Conservation (phyloP, 192 early-diverging fungal genomes). For the Rhizoclosmatium globosum region DNA sequence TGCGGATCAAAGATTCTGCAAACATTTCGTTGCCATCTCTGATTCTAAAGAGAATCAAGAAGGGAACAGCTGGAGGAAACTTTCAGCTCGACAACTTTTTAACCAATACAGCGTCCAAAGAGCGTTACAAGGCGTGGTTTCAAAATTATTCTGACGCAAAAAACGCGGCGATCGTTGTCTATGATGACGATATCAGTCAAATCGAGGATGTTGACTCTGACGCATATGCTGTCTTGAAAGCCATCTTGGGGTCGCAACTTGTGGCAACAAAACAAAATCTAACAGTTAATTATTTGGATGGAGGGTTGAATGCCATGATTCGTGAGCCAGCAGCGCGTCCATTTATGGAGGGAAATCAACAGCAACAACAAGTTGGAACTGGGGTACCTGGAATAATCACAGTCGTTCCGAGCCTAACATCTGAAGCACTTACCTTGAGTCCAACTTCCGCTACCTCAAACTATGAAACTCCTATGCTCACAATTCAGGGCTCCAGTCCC, state of each 20-base stretch:
- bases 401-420: background rate
- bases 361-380: background rate
- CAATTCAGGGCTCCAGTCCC: background rate
- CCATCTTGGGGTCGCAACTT: slow-evolving; percentile 12
- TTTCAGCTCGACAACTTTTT: slow-evolving; percentile 51
- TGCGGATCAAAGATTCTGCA: slow-evolving; percentile 38
- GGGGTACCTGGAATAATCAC: background rate
- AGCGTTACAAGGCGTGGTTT: slow-evolving; percentile 41
- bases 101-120: slow-evolving; percentile 32
- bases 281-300: slow-evolving; percentile 27
- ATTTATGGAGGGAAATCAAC: slow-evolving; percentile 12
- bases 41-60: slow-evolving; percentile 52
- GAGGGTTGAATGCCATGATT: slow-evolving; percentile 23
- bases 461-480: background rate
- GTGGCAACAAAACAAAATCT: background rate
- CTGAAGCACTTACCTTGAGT: background rate
- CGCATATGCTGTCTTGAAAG: slow-evolving; percentile 14
- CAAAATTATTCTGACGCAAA: background rate
- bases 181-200: slow-evolving; percentile 24
- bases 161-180: slow-evolving; percentile 19
- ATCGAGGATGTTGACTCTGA: slow-evolving; percentile 24
- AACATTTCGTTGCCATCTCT: slow-evolving; percentile 49
- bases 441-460: slow-evolving; percentile 3
- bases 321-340: background rate
- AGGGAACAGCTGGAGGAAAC: slow-evolving; percentile 33